Conservation (phyloP, 176 grass and related monocot species). For the Tillandsia leiboldiana region DNA sequence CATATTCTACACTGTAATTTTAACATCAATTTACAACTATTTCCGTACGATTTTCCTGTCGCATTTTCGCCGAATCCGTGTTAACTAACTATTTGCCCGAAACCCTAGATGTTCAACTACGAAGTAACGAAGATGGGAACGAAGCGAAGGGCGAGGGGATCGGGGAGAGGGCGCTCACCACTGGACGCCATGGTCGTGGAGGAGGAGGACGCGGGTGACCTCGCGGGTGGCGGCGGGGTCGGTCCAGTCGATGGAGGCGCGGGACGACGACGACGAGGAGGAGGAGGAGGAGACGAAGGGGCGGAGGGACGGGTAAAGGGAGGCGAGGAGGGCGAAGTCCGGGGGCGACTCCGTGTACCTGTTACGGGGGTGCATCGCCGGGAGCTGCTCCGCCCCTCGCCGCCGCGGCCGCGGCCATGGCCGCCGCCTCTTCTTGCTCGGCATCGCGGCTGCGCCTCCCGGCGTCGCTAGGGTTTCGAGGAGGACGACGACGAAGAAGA, state of each 20-base stretch:
- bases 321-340: slow-evolving; percentile 59
- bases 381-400: slow-evolving; percentile 25
- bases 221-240: slow-evolving; percentile 54
- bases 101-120: neutral
- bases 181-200: slow-evolving; percentile 81
- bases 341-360: slow-evolving; percentile 63
- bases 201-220: slow-evolving; percentile 86
- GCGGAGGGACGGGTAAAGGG: slow-evolving; percentile 72
- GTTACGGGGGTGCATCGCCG: slow-evolving; percentile 63
- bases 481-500: too few species aligned
- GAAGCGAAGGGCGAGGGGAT: neutral
- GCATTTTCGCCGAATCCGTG: too few species aligned
- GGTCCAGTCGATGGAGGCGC: slow-evolving; percentile 49
- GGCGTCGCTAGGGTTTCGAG: too few species aligned
- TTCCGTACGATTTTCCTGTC: too few species aligned
- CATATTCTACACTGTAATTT: too few species aligned
- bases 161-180: slow-evolving; percentile 23
- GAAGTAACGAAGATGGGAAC: neutral
- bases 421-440: slow-evolving; percentile 8
- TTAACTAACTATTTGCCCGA: too few species aligned
- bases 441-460: neutral
- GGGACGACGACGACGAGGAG: slow-evolving; percentile 16
- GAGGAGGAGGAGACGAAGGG: slow-evolving; percentile 25
- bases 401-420: slow-evolving; percentile 29
- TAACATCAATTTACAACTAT: too few species aligned